A percentile compares a stretch with the other conserved stretches of the same genome.
These are phyloP conservation scores for Xerocomellus intermedius DNA, from an alignment of 768 basidiomycete species.

Conservation along the genomic window DNA sequence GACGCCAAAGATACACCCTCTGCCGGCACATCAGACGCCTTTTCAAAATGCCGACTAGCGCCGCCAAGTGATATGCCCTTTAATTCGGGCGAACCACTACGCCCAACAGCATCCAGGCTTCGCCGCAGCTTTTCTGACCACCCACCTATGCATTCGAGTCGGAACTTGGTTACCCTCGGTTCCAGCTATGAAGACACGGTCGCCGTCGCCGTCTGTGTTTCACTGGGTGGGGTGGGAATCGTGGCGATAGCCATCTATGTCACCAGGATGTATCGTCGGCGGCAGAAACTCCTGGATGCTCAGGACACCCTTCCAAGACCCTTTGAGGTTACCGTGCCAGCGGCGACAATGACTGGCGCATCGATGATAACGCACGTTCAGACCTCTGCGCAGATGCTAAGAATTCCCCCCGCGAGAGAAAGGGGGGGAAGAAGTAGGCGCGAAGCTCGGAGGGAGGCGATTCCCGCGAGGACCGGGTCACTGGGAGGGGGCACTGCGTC, in stretches of 20 bases:
- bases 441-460: not conserved
- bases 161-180: not conserved
- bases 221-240: constrained; percentile 22
- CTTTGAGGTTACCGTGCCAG: constrained; percentile 15
- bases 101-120: not conserved
- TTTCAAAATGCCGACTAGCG: constrained; percentile 13
- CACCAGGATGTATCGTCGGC: constrained; percentile 20
- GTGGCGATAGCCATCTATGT: constrained; percentile 10
- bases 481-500: not conserved
- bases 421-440: not conserved
- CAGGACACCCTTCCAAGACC: constrained; percentile 31
- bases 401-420: constrained; percentile 1
- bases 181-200: constrained; percentile 4
- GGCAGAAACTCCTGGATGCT: constrained; percentile 7
- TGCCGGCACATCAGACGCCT: not conserved
- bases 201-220: constrained; percentile 20
- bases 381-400: not conserved
- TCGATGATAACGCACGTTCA: not conserved
- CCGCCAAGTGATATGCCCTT: not conserved
- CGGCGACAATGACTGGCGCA: not conserved
- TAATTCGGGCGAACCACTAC: not conserved
- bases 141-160: constrained; percentile 4
- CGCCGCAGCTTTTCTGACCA: not conserved
- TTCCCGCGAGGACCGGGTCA: not conserved
- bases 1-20: constrained; percentile 3